Percentiles rank a stretch among this genome's conserved stretches.
Conservation (phyloP, 257 asterid species). For the Echites panduratus region DNA sequence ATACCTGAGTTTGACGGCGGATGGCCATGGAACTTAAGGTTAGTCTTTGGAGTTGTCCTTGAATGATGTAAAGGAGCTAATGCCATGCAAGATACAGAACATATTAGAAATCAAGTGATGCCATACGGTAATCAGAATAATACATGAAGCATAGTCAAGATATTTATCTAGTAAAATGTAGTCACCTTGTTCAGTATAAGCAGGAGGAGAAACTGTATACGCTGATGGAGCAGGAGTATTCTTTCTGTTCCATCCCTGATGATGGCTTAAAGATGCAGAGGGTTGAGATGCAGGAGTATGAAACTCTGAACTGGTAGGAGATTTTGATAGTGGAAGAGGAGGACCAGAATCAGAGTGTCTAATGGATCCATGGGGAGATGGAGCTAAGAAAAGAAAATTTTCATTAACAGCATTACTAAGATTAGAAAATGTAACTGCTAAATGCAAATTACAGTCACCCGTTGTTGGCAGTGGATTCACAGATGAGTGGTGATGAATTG, state of each 20-base stretch:
- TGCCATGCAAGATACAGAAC: slow-evolving; percentile 8
- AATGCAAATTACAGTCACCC: slow-evolving; percentile 37
- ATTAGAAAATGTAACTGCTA: slow-evolving; percentile 3
- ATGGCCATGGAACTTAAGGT: slow-evolving; percentile 25
- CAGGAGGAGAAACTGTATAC: slow-evolving; percentile 38
- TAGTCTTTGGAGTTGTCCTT: slow-evolving; percentile 29
- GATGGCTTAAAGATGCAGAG: slow-evolving; percentile 24
- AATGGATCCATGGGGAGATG: slow-evolving; percentile 32
- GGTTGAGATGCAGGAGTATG: slow-evolving; percentile 32
- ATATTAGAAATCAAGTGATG: slow-evolving; percentile 14
- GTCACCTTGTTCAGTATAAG: slow-evolving; percentile 46
- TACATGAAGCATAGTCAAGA: slow-evolving; percentile 11
- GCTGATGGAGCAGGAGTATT: slow-evolving; percentile 42
- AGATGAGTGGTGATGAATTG: slow-evolving; percentile 27
- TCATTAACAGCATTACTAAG: slow-evolving; percentile 3
- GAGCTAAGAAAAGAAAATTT: slow-evolving; percentile 39
- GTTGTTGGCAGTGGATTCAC: slow-evolving; percentile 38
- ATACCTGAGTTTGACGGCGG: slow-evolving; percentile 33
- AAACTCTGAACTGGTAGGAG: slow-evolving; percentile 25
- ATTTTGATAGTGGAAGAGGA: slow-evolving; percentile 39
- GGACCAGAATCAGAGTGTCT: slow-evolving; percentile 34
- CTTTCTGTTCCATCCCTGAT: slow-evolving; percentile 30
- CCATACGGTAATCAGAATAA: slow-evolving; percentile 8
- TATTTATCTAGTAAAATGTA: slow-evolving; percentile 20
- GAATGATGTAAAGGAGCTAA: slow-evolving; percentile 25